phyloP scores from a whole-genome alignment of 2,329 filamentous ascomycete genomes.

The Ascochyta lentis region DNA sequence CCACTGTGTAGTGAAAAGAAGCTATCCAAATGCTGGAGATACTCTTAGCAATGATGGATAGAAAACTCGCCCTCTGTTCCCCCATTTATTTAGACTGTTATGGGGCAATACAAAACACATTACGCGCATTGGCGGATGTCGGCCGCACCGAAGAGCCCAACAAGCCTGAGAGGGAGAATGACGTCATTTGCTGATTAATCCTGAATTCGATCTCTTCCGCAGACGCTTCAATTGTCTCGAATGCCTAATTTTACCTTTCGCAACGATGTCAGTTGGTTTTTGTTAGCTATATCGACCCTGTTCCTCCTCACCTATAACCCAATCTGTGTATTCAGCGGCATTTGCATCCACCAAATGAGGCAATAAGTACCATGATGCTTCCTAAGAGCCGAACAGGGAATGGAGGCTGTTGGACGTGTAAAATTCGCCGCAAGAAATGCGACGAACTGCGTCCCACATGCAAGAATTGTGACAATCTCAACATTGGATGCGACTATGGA shows the following conservation, averaged over 20 bases:
- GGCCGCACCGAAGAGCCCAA: background rate
- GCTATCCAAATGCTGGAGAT: background rate
- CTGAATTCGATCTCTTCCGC: no score
- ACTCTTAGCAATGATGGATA: background rate
- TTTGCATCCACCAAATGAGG: background rate
- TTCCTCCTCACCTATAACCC: background rate
- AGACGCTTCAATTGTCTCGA: no score
- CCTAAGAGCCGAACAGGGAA: background rate
- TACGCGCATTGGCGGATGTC: background rate
- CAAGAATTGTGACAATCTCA: conserved; percentile 13
- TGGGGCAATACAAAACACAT: no score
- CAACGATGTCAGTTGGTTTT: background rate
- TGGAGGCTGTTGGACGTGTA: conserved; percentile 27
- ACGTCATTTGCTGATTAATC: no score
- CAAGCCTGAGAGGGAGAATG: conserved; percentile 3
- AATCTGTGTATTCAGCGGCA: background rate
- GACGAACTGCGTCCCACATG: conserved; percentile 18
- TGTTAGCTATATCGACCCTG: background rate
- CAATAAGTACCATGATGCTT: background rate
- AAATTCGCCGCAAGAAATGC: conserved; percentile 25
- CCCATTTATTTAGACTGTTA: no score
- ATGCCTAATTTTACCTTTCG: no score
- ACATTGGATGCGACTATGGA: conserved; percentile 19
- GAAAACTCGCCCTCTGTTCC: no score
- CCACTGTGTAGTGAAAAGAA: conserved; percentile 11